Conservation (phyloP, 208 protist genomes). For the Dictyostelium gargantuum region DNA sequence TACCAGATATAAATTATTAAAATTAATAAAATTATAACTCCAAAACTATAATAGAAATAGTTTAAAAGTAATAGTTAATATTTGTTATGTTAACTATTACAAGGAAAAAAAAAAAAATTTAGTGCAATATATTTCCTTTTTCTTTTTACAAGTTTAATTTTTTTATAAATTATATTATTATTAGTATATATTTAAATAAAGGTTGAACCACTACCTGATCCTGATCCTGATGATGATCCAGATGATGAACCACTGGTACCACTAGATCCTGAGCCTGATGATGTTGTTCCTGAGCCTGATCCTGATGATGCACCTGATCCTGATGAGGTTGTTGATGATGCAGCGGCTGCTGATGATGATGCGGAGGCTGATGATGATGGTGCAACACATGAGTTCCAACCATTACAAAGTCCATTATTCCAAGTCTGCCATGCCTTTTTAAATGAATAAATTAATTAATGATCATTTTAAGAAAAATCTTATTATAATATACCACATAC, state of each 20-base stretch:
- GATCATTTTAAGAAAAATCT: no score
- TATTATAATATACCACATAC: background rate
- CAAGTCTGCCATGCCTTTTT: conserved; percentile 21
- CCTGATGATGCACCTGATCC: background rate
- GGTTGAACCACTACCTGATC: background rate
- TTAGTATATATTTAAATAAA: background rate
- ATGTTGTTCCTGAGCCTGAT: background rate
- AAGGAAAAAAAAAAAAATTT: no score
- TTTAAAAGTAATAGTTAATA: no score
- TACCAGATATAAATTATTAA: background rate
- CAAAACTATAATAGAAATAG: no score
- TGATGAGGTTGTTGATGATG: background rate
- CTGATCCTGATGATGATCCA: background rate
- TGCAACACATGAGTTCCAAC: background rate
- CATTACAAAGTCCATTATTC: background rate
- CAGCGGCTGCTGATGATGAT: background rate
- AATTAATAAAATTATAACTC: no score
- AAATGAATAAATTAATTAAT: no score
- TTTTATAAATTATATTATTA: no score
- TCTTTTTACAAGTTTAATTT: no score
- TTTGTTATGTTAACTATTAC: no score
- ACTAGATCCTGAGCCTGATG: background rate
- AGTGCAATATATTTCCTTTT: no score
- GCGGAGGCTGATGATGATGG: background rate
- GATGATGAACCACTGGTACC: background rate